Conservation (phyloP, 306 rosid species). For the Prunus padus region DNA sequence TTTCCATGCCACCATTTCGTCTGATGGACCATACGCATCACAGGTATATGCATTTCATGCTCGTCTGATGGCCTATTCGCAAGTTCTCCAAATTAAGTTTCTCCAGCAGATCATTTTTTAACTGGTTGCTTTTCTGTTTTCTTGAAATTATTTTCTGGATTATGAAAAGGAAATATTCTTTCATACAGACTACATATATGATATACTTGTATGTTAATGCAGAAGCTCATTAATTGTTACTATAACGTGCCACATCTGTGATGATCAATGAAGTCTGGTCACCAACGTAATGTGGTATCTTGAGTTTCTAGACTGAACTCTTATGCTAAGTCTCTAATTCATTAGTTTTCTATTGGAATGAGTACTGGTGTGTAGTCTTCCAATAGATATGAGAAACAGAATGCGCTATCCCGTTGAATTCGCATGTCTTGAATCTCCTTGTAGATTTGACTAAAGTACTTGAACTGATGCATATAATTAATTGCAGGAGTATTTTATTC, state of each 20-base stretch:
- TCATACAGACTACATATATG: background rate
- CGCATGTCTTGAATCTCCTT: background rate
- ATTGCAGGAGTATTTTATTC: slow-evolving; percentile 70
- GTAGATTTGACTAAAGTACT: background rate
- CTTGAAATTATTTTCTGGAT: background rate
- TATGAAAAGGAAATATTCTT: no score
- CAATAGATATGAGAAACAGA: background rate
- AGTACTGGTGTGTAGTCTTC: background rate
- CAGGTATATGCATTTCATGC: slow-evolving; percentile 41
- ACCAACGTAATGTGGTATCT: no score
- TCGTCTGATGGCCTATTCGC: background rate
- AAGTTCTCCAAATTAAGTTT: background rate
- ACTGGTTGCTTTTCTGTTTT: background rate
- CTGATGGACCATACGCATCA: slow-evolving; percentile 76
- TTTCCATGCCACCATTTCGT: slow-evolving; percentile 74
- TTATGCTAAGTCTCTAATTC: background rate
- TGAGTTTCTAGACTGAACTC: no score
- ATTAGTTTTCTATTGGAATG: background rate
- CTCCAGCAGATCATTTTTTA: background rate
- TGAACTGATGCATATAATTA: slow-evolving; percentile 25
- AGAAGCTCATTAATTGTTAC: background rate
- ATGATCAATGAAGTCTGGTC: no score
- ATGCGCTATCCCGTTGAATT: background rate
- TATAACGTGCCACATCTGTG: background rate
- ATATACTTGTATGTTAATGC: background rate